Evolutionary conservation across 345 rosid species (phyloP).

Genomic region (Salix suchowensis): DNA sequence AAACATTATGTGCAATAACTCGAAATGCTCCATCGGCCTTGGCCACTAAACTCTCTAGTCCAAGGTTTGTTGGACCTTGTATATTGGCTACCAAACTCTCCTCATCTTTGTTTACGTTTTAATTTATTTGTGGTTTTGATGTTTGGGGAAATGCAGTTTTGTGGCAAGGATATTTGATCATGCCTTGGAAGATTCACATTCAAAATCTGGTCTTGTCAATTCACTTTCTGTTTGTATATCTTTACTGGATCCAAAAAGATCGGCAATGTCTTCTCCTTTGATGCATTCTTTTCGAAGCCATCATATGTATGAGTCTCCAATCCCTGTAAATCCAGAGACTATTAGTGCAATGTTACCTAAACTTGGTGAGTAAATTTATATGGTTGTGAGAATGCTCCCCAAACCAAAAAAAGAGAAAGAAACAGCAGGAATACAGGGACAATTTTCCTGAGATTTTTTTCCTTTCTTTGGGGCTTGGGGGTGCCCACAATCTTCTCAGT

Average conservation of each 20-base stretch:
- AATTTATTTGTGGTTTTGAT: background rate
- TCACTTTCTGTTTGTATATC: conserved; percentile 96
- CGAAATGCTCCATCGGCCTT: conserved; percentile 86
- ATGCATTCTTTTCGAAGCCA: conserved; percentile 76
- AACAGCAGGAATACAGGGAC: background rate
- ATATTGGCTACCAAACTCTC: background rate
- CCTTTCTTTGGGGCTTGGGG: background rate
- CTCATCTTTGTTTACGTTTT: background rate
- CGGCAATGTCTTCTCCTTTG: conserved; percentile 59
- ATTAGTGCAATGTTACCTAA: conserved; percentile 90
- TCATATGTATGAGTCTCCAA: conserved; percentile 71
- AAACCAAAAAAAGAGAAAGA: background rate
- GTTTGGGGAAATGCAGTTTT: conserved; percentile 47
- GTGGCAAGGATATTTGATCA: conserved; percentile 87
- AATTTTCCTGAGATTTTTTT: background rate
- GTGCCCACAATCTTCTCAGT: background rate
- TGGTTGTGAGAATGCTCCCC: background rate
- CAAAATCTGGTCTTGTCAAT: conserved; percentile 85
- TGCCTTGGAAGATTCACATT: conserved; percentile 88
- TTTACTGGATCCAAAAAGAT: conserved; percentile 86
- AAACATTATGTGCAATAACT: conserved; percentile 86
- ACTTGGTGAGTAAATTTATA: conserved; percentile 54
- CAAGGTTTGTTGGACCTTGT: conserved; percentile 49
- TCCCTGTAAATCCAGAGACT: conserved; percentile 77
- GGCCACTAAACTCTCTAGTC: conserved; percentile 83